Evolutionary conservation across 2,329 filamentous ascomycete species (phyloP).

Genomic region (Emmonsia crescens): DNA sequence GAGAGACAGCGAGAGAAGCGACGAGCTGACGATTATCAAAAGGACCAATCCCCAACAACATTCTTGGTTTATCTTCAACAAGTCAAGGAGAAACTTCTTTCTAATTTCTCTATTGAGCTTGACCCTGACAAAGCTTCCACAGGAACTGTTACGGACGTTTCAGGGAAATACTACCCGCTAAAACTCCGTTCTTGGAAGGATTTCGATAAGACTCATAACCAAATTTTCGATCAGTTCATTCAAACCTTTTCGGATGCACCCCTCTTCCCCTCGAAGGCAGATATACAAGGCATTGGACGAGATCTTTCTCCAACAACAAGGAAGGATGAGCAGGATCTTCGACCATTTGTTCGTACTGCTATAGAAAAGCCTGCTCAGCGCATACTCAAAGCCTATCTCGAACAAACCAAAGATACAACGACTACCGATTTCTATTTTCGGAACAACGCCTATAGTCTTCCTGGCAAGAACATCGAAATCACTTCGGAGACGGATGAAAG

Average conservation of each 20-base stretch:
- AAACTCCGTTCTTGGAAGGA: not conserved
- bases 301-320: not conserved
- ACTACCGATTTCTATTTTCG: not conserved
- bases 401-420: not conserved
- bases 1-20: not conserved
- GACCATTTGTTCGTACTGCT: not conserved
- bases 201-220: not conserved
- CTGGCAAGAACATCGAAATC: not conserved
- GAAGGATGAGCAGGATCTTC: conserved; percentile 1
- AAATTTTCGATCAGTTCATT: not conserved
- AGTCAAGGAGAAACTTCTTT: not conserved
- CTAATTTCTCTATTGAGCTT: not conserved
- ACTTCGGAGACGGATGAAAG: not conserved
- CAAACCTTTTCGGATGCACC: not conserved
- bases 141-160: not conserved
- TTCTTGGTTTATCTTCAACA: not conserved
- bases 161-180: conserved; percentile 2
- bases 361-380: not conserved
- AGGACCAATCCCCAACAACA: not conserved
- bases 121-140: not conserved
- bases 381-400: not conserved
- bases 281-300: not conserved
- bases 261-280: not conserved
- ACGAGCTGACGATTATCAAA: not conserved
- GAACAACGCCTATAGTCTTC: not conserved